A percentile compares a stretch with the other conserved stretches of the same genome.
Evolutionary conservation across 148 eudicot genomes (phyloP).

Genomic region (Heliamphora exappendiculata): DNA sequence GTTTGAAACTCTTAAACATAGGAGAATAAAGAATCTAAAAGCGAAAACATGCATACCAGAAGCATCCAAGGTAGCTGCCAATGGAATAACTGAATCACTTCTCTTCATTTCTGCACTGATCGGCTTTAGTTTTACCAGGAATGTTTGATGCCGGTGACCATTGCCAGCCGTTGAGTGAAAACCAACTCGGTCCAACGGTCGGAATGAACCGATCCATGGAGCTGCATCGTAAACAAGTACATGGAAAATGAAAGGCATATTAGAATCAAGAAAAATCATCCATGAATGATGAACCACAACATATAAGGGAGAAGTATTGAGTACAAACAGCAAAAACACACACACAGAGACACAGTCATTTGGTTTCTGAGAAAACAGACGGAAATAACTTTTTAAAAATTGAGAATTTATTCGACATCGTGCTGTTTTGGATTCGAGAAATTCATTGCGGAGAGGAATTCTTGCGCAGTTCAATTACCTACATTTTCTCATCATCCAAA

Average conservation of each 20-base stretch:
- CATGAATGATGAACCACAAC: too few relatives aligned
- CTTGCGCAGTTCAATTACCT: not conserved
- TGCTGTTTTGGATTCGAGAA: not conserved
- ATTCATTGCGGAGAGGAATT: not conserved
- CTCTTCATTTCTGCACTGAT: slow-evolving; percentile 5
- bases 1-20: not conserved
- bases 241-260: not conserved
- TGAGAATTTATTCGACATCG: not conserved
- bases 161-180: not conserved
- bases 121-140: not conserved
- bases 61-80: not conserved
- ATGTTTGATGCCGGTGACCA: not conserved
- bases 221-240: not conserved
- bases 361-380: too few relatives aligned
- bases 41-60: not conserved
- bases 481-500: not conserved
- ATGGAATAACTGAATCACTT: slow-evolving; percentile 9
- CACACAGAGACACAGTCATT: too few relatives aligned
- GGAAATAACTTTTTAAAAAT: too few relatives aligned
- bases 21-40: not conserved
- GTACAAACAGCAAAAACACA: not conserved
- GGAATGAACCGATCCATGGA: slow-evolving; percentile 3
- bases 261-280: not conserved
- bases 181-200: not conserved
- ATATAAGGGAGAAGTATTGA: too few relatives aligned